Evolutionary conservation across 352 stramenopile genomes (phyloP).

Genomic region (Globisporangium perplexum): DNA sequence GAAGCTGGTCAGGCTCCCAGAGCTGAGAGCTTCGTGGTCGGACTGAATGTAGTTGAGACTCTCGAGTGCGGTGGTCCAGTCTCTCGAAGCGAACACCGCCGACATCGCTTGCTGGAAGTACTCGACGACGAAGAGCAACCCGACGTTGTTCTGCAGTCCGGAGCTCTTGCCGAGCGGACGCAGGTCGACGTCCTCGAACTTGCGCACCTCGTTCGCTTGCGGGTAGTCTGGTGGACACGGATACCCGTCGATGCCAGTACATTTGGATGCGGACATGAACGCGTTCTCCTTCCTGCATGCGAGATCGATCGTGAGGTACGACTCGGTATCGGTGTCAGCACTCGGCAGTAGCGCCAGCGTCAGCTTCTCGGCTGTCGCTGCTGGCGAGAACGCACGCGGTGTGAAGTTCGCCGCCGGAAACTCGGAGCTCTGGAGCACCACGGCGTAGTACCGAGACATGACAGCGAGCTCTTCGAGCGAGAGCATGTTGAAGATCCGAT

Average conservation of each 20-base stretch:
- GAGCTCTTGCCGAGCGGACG: conserved; percentile 10
- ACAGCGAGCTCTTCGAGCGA: conserved; percentile 24
- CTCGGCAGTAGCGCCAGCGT: conserved; percentile 16
- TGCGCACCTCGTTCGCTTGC: conserved; percentile 10
- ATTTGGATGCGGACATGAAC: conserved; percentile 21
- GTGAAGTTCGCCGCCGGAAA: conserved; percentile 33
- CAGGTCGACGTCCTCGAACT: conserved; percentile 25
- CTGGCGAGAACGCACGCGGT: conserved; percentile 11
- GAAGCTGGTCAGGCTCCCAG: conserved; percentile 19
- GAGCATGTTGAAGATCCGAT: conserved; percentile 29
- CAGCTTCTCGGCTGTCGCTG: conserved; percentile 10
- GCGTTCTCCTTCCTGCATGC: conserved; percentile 20
- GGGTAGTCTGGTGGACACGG: conserved; percentile 20
- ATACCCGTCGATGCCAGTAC: conserved; percentile 21
- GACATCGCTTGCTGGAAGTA: conserved; percentile 37
- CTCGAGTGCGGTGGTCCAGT: conserved; percentile 26
- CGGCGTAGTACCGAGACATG: conserved; percentile 31
- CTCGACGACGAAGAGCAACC: conserved; percentile 33
- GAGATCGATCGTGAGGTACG: conserved; percentile 18
- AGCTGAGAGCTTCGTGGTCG: conserved; percentile 11
- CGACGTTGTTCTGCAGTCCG: conserved; percentile 34
- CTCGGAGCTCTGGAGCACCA: conserved; percentile 33
- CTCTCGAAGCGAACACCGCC: conserved; percentile 21
- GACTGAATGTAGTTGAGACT: conserved; percentile 28
- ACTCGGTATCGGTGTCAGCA: background rate